A percentile compares a stretch with the other conserved stretches of the same genome.
These are phyloP conservation scores for Lentinus polychrous DNA, from an alignment of 1,284 basidiomycete genomes.

Conservation along the genomic window DNA sequence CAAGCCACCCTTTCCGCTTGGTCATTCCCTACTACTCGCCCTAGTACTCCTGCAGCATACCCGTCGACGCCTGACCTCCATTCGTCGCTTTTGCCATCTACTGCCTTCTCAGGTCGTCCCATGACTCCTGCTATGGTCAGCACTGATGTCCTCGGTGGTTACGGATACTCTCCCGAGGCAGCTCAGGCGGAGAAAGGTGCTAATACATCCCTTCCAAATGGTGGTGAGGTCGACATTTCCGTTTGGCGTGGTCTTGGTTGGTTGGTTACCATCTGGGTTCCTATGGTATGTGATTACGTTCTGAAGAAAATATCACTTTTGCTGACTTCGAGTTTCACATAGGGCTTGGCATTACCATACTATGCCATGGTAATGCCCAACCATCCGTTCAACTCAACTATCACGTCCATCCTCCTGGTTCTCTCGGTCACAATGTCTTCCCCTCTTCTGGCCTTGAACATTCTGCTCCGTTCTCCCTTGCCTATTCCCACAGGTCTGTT, in stretches of 20 bases:
- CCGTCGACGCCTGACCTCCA: conserved; percentile 32
- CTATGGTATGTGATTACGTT: conserved; percentile 41
- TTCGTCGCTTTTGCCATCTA: conserved; percentile 29
- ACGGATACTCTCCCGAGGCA: conserved; percentile 43
- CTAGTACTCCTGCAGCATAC: conserved; percentile 15
- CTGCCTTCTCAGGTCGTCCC: conserved; percentile 34
- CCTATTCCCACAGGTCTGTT: conserved; percentile 61
- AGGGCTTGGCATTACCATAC: conserved; percentile 58
- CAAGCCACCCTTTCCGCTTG: conserved; percentile 53
- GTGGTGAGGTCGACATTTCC: conserved; percentile 46
- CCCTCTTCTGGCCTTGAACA: conserved; percentile 54
- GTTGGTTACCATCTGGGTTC: conserved; percentile 59
- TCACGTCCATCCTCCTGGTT: conserved; percentile 42
- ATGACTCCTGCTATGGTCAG: conserved; percentile 46
- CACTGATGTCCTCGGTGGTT: conserved; percentile 57
- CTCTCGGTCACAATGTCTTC: conserved; percentile 60
- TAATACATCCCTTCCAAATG: conserved; percentile 33
- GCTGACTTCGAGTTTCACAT: conserved; percentile 10
- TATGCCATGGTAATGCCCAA: conserved; percentile 36
- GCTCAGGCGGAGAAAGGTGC: conserved; percentile 44
- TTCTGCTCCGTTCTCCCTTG: conserved; percentile 50
- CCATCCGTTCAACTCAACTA: conserved; percentile 28
- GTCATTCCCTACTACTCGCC: conserved; percentile 51
- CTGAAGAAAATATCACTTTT: background rate
- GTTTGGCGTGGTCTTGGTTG: conserved; percentile 47